Evolutionary conservation across 345 rosid species (phyloP).

Genomic region (Dovyalis caffra): DNA sequence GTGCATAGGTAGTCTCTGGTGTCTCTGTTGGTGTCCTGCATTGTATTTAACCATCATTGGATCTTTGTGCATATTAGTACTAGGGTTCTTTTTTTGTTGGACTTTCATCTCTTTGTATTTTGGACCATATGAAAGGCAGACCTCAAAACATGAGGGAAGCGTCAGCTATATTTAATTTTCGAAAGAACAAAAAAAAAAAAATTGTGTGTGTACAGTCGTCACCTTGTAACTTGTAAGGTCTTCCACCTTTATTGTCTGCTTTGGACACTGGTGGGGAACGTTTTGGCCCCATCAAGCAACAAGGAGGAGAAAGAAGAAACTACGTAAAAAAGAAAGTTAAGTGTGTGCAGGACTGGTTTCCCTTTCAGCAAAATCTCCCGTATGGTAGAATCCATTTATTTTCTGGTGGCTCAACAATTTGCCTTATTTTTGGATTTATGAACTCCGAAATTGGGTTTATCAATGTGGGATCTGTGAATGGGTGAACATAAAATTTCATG

Average conservation of each 20-base stretch:
- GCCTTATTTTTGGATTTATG: too few species aligned
- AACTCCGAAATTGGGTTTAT: too few species aligned
- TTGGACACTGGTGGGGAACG: neutral
- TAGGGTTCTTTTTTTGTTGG: conserved; percentile 14
- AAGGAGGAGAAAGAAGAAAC: too few species aligned
- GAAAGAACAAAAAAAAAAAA: neutral
- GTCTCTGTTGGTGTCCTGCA: conserved; percentile 36
- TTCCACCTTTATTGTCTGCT: neutral
- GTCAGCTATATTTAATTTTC: conserved; percentile 20
- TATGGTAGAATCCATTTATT: too few species aligned
- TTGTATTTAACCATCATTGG: conserved; percentile 27
- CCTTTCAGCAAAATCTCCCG: too few species aligned
- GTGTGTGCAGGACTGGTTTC: too few species aligned
- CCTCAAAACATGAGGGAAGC: conserved; percentile 43
- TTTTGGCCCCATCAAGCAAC: too few species aligned
- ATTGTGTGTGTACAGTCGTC: neutral
- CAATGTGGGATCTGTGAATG: too few species aligned
- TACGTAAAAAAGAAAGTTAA: too few species aligned
- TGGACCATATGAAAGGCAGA: conserved; percentile 20
- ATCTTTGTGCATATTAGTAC: conserved; percentile 41
- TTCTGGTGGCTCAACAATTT: too few species aligned
- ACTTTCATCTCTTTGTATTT: conserved; percentile 9
- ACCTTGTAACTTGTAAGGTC: neutral
- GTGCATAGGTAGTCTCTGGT: conserved; percentile 43
- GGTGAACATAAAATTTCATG: too few species aligned